These are phyloP conservation scores for Aegilops tauschii DNA, from an alignment of 176 grass and related monocot genomes.

Conservation along the genomic window DNA sequence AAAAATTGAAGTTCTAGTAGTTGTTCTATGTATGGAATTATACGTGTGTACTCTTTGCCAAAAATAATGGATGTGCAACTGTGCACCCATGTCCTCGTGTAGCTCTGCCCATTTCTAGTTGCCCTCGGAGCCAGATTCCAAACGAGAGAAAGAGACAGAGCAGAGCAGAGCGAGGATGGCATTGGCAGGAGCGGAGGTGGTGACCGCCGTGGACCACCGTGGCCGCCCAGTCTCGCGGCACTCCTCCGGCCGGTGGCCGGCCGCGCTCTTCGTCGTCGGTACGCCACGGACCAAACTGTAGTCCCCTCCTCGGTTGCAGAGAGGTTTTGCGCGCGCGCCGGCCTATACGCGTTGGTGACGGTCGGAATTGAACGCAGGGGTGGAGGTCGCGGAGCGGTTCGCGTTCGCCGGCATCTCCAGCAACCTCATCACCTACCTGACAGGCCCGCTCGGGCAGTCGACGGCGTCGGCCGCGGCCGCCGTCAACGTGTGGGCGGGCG, in stretches of 20 bases:
- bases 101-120: background rate
- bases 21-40: too few relatives aligned
- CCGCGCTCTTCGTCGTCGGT: background rate
- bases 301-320: too few relatives aligned
- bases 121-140: background rate
- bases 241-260: background rate
- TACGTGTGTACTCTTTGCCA: too few relatives aligned
- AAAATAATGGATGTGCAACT: too few relatives aligned
- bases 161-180: background rate
- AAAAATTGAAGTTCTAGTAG: too few relatives aligned
- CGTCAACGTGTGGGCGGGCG: background rate
- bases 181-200: background rate
- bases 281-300: background rate
- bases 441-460: background rate
- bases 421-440: slow-evolving; percentile 1
- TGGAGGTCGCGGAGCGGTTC: background rate
- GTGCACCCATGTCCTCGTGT: too few relatives aligned
- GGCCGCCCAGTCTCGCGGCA: background rate
- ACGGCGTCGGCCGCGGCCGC: background rate
- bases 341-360: background rate
- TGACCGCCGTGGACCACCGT: background rate
- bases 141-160: background rate
- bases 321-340: background rate
- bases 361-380: background rate
- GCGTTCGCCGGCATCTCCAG: slow-evolving; percentile 9